These are phyloP conservation scores for Paraurostyla sp. DNA, from an alignment of 73 alveolate genomes.

Conservation along the genomic window DNA sequence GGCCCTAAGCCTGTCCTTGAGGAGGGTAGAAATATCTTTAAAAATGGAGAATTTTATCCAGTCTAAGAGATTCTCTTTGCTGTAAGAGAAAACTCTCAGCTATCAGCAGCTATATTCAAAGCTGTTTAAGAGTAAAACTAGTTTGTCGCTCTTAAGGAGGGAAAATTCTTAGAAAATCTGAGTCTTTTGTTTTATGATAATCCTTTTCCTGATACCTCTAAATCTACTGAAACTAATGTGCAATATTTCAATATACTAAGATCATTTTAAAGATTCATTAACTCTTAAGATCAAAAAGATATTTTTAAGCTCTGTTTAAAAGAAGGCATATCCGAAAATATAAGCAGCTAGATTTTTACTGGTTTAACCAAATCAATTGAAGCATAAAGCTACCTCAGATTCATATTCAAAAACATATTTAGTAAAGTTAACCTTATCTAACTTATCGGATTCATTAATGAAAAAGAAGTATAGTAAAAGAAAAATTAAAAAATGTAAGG, in stretches of 20 bases:
- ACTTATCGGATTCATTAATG: constrained; percentile 33
- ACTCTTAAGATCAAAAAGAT: not conserved
- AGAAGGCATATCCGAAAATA: not conserved
- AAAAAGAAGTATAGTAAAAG: not conserved
- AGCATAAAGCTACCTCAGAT: constrained; percentile 39
- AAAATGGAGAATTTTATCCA: not conserved
- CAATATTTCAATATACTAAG: constrained; percentile 6
- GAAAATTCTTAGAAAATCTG: constrained; percentile 7
- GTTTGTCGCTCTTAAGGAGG: not conserved
- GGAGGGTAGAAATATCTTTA: constrained; percentile 3
- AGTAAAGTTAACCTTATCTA: constrained; percentile 9
- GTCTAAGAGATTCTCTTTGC: not conserved
- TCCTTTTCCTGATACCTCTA: constrained; percentile 32
- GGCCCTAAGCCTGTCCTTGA: constrained; percentile 21
- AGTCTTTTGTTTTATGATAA: constrained; percentile 10
- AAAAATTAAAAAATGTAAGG: not conserved
- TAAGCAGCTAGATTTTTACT: not conserved
- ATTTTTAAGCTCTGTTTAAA: not conserved
- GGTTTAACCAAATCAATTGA: constrained; percentile 28
- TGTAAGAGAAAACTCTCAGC: constrained; percentile 5
- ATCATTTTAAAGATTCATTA: not conserved
- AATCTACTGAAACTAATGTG: not conserved
- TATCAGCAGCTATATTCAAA: not conserved
- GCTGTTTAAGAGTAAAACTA: not conserved
- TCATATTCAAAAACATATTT: constrained; percentile 7